Evolutionary conservation across 2,329 filamentous ascomycete genomes (phyloP), one percentile per base, ranked within the genome.

Genomic region (Triangularia setosa): DNA sequence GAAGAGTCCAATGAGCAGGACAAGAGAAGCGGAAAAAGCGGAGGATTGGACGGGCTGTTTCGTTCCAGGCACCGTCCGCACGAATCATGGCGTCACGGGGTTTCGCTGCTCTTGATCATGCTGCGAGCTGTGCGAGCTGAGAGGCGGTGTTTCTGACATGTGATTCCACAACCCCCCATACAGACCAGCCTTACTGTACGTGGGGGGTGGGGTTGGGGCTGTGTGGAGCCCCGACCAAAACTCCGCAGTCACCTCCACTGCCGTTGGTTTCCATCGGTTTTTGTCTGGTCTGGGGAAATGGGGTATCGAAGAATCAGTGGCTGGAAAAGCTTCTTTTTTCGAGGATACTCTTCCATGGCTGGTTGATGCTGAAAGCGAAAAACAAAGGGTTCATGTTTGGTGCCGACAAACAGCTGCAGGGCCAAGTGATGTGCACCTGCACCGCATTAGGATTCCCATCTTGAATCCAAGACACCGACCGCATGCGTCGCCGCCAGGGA

Each of bases 1-100:
- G 40, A 21, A n/a, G 40, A 48, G 18, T 48, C 40, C 40, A 48
- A 48, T 48, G 40, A 48, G 40, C 40, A 48, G 21, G 40, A 48
- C 21, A 21, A 21, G n/a, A 7, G 16, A 48, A 21, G 40, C 40
- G 40, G 40, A 21, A 48, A 58, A 60, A 28, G 52, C 58, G 58
- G 60, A 25, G 61, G 24, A 62, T 54, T 60, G 56, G 21, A 48
- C 18, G 40, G 40, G 40, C 40, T 48, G 40, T 48, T 48, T 48
- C 40, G 40, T 48, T 21, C 40, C 40, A 21, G 58, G 62, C 28
- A 48, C 54, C 58, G 56, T 63, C 40, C n/a, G 61, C 68, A 68
- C 63, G 68, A 66, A 64, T 69, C 68, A 68, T 68, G 66, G 62
- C 64, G 66, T 69, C 68, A 69, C 65, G 67, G 64, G 64, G 24